Evolutionary conservation across 2,329 filamentous ascomycete species (phyloP).

Genomic region (Esteya vermicola): DNA sequence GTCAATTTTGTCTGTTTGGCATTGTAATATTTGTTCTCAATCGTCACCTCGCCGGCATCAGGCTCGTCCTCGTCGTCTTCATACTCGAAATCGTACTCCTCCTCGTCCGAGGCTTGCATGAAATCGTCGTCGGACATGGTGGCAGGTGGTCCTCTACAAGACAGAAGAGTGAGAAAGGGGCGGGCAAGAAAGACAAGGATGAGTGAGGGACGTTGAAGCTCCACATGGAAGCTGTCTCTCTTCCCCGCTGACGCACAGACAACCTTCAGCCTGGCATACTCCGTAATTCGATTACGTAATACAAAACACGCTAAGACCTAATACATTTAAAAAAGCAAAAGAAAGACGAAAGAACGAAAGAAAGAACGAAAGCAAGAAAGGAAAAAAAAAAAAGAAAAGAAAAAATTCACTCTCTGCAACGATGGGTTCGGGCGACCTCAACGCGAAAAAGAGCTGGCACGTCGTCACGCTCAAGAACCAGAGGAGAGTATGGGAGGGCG

Average conservation of each 20-base stretch:
- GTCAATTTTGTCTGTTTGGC: conserved; percentile 89
- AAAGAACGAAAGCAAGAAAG: too few relatives aligned
- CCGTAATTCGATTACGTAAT: too few relatives aligned
- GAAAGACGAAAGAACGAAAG: too few relatives aligned
- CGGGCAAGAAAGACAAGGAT: neutral
- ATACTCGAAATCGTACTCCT: conserved; percentile 97
- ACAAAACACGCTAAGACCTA: too few relatives aligned
- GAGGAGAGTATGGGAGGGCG: conserved; percentile 77
- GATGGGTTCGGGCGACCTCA: conserved; percentile 84
- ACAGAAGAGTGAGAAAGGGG: neutral
- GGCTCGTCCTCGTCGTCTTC: conserved; percentile 82
- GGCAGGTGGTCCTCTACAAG: neutral
- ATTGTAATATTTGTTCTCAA: conserved; percentile 99
- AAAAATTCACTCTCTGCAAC: neutral
- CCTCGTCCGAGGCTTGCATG: conserved; percentile 83
- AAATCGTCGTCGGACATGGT: conserved; percentile 81
- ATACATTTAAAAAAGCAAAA: too few relatives aligned
- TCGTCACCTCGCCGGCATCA: conserved; percentile 76
- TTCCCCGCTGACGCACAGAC: conserved; percentile 5
- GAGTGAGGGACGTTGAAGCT: neutral
- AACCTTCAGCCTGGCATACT: conserved; percentile 5
- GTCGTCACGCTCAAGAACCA: conserved; percentile 84
- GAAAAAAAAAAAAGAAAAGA: neutral
- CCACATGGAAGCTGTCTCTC: neutral
- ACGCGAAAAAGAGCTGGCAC: conserved; percentile 92